Evolutionary conservation across 805 yeast species (phyloP), one percentile per base, ranked within the genome.

Genomic region (Candida chauliodis): DNA sequence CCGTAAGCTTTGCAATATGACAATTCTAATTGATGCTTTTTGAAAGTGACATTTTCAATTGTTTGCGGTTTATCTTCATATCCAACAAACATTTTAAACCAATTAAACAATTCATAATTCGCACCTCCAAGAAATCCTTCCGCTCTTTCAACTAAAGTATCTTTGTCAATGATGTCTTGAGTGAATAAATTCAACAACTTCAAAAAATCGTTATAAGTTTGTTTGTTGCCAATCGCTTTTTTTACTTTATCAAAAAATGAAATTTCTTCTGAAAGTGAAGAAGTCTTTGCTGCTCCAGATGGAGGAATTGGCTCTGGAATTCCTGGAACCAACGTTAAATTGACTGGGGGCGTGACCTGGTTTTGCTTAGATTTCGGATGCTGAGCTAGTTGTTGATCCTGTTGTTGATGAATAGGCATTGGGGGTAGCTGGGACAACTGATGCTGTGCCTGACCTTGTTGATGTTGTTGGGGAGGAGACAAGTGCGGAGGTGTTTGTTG

Each of bases 81-180:
- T 8, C 95, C 95, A 42, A 93, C 95, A 66, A 90, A 91, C 48
- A 75, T 70, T 59, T 88, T 89, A 71, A 93, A 93, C 98, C 98
- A 90, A 39, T 78, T 80, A 53, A 86, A 75, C 43, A 93, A 69
- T 45, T 89, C 96, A 19, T 76, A 74, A 50, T 81, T 82, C 7
- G 78, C 75, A 41, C 64, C 73, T 19, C 97, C 97, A 53, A 93
- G 71, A 53, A 88, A 93, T 2, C 85, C 81, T 42, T 87, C 91
- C 6, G 82, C 91, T 46, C 93, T 76, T 53, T 81, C 89, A 24
- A 91, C 87, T 42, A 93, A 72, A 11, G 91, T 81, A 39, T 72
- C 75, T 46, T 84, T 82, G 55, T 88, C 96, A 47, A 93, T 83
- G 41, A 93, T 79, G 52, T 89, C 96, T 56, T 90, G 96, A 2